phyloP scores from a whole-genome alignment of 805 yeast species.

The Metschnikowia aberdeeniae region DNA sequence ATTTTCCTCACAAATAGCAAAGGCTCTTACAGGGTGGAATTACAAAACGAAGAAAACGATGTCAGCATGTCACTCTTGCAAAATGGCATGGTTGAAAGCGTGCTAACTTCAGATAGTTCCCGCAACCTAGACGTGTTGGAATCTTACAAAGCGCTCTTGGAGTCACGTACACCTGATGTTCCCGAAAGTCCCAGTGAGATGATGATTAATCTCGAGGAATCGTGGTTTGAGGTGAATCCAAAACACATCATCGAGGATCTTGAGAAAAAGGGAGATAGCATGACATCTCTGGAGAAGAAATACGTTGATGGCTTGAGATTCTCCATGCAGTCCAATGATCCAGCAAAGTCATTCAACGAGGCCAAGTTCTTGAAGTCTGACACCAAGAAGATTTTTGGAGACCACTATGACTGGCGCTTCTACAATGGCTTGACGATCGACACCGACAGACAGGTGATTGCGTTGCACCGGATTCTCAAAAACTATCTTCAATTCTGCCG shows the following conservation, averaged over 20 bases:
- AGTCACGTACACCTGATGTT: conserved; percentile 5
- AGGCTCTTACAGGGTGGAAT: conserved; percentile 22
- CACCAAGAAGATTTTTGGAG: conserved; percentile 4
- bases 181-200: not conserved
- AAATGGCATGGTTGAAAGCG: conserved; percentile 20
- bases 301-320: conserved; percentile 19
- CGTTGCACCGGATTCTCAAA: conserved; percentile 18
- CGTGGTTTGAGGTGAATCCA: conserved; percentile 24
- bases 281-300: conserved; percentile 10
- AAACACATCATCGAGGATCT: conserved; percentile 22
- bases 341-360: conserved; percentile 16
- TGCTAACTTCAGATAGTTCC: conserved; percentile 4
- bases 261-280: not conserved
- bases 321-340: conserved; percentile 12
- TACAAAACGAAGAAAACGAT: conserved; percentile 15
- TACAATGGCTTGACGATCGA: conserved; percentile 15
- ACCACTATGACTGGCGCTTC: conserved; percentile 23
- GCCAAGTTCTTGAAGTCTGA: conserved; percentile 10
- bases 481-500: conserved; percentile 19
- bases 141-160: conserved; percentile 15
- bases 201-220: conserved; percentile 17
- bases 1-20: conserved; percentile 25
- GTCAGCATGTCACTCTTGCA: conserved; percentile 19
- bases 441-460: conserved; percentile 13
- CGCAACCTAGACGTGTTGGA: conserved; percentile 9